A percentile compares a stretch with the other conserved stretches of the same genome.
These are phyloP conservation scores for Pelargonium fulgidum DNA, from an alignment of 441 rosid genomes.

Conservation along the genomic window DNA sequence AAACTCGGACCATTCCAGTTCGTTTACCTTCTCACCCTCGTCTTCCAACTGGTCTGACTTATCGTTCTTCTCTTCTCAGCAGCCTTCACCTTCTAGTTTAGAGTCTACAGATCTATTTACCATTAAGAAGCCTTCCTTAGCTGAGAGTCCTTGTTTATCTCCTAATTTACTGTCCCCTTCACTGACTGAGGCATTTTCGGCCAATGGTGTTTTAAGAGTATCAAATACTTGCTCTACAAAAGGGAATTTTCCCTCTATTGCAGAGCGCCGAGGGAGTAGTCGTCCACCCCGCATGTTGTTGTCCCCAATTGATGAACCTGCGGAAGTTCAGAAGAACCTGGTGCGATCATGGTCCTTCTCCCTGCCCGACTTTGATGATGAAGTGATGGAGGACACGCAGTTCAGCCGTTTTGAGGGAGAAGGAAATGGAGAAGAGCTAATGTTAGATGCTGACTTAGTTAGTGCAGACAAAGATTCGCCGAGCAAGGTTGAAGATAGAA, in stretches of 20 bases:
- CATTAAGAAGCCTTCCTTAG: conserved; percentile 24
- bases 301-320: conserved; percentile 35
- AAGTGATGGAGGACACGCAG: conserved; percentile 29
- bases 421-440: conserved; percentile 29
- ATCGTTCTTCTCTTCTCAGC: conserved; percentile 52
- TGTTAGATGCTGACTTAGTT: conserved; percentile 31
- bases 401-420: conserved; percentile 23
- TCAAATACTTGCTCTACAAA: conserved; percentile 27
- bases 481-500: conserved; percentile 20
- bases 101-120: conserved; percentile 32
- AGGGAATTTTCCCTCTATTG: conserved; percentile 40
- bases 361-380: conserved; percentile 34
- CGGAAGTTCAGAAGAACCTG: conserved; percentile 27
- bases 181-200: conserved; percentile 21
- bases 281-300: conserved; percentile 53
- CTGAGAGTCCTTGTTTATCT: conserved; percentile 25
- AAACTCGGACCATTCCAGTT: conserved; percentile 62
- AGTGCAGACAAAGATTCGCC: conserved; percentile 20
- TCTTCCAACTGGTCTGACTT: conserved; percentile 70
- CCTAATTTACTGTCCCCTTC: conserved; percentile 26
- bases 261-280: conserved; percentile 62
- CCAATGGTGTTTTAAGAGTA: conserved; percentile 19
- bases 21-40: conserved; percentile 62
- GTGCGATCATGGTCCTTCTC: conserved; percentile 53
- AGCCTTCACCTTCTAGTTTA: conserved; percentile 57